Base-by-base conservation (phyloP, 2,329 filamentous ascomycete genomes). In the Fusarium coffeatum region DNA sequence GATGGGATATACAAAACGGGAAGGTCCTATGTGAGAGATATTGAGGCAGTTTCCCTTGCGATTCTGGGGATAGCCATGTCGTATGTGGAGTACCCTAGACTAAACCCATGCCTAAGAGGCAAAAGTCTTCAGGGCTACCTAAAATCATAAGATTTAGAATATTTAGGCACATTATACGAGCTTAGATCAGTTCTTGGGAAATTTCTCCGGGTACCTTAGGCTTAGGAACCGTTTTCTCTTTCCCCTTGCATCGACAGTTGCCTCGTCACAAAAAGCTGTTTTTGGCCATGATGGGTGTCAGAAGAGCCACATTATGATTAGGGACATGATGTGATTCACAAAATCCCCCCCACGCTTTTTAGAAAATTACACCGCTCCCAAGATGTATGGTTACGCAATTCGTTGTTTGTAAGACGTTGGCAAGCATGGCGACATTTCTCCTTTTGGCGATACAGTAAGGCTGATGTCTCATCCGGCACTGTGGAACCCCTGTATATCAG, bases 11-110 rank as follows among this genome's bases (percentile, higher is more conserved):
- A 15, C 42, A 6, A n/a, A 45, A 43, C n/a, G 8, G 34, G 12
- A 50, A 51, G 41, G 45, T 45, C 20, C 23, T 18, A 13, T 20
- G 18, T 53, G 58, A 61, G 59, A 18, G 56, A 27, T 23, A 60
- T 53, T 61, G 59, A 40, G 59, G 27, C 18, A 15, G 56, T 61
- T 61, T 61, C 37, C 25, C 5, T 16, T 37, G 16, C 5, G 16
- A 16, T 20, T 51, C 12, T 41, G 8, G 7, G 8, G 25, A 23
- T 41, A 20, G 48, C 48, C 48, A 27, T 51, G 48, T 40, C 12
- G 11, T 27, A 51, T 51, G 49, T 51, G 49, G 49, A 42, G 49
- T 41, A 51, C 8, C 11, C 8, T 27, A 2, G 22, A 10, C 16
- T 23, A 6, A 40, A 40, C 48, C 32, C 48, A 16, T 51, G 48